phyloP scores from a whole-genome alignment of 768 basidiomycete species.

The Leccinellum rugosiceps region DNA sequence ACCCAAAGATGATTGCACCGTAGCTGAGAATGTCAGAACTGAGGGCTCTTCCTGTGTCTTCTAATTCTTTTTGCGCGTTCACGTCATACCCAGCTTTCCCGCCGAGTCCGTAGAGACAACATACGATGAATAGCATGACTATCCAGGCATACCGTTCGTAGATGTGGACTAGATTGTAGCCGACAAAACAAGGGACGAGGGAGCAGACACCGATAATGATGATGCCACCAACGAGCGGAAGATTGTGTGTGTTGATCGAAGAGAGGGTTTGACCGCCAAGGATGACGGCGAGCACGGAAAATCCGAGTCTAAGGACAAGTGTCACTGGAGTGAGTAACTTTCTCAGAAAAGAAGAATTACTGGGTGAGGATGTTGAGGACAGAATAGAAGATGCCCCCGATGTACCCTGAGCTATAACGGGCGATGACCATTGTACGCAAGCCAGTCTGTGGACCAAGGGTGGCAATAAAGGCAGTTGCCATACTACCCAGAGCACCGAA shows the following conservation, averaged over 20 bases:
- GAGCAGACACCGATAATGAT: constrained; percentile 43
- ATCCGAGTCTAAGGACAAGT: constrained; percentile 38
- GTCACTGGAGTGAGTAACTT: background rate
- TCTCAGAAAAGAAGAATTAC: constrained; percentile 16
- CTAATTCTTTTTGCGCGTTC: constrained; percentile 38
- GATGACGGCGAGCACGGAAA: constrained; percentile 47
- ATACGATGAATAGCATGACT: constrained; percentile 42
- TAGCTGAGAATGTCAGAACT: constrained; percentile 50
- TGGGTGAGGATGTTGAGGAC: constrained; percentile 53
- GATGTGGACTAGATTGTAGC: constrained; percentile 44
- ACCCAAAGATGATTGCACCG: constrained; percentile 50
- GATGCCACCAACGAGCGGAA: constrained; percentile 48
- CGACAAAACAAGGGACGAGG: constrained; percentile 45
- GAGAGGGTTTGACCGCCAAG: constrained; percentile 51
- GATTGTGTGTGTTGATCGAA: constrained; percentile 41
- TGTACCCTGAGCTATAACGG: constrained; percentile 46
- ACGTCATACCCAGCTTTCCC: constrained; percentile 45
- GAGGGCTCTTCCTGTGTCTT: constrained; percentile 43
- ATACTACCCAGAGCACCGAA: constrained; percentile 44
- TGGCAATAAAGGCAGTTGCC: constrained; percentile 49
- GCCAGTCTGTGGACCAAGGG: constrained; percentile 50
- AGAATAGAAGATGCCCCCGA: constrained; percentile 48
- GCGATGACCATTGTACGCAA: constrained; percentile 53
- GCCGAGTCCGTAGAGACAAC: constrained; percentile 50
- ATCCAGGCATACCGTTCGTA: constrained; percentile 61